phyloP scores from a whole-genome alignment of 805 yeast species.

The Candida dendrica region DNA sequence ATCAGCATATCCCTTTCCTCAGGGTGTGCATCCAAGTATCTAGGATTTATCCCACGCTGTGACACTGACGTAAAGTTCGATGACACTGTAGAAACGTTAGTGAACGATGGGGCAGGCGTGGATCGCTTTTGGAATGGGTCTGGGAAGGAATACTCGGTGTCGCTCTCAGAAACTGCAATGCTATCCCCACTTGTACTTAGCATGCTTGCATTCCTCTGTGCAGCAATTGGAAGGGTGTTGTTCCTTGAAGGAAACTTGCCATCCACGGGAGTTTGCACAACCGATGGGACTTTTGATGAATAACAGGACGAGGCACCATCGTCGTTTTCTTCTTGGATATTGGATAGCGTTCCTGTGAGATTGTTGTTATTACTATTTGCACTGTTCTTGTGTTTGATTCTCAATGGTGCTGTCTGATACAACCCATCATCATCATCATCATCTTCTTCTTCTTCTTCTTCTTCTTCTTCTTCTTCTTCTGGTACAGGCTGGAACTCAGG shows the following conservation, averaged over 20 bases:
- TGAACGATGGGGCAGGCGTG: conserved; percentile 24
- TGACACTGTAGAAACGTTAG: conserved; percentile 23
- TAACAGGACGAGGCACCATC: conserved; percentile 19
- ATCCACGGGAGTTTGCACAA: conserved; percentile 9
- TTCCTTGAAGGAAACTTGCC: background rate
- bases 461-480: background rate
- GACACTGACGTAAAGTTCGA: conserved; percentile 75
- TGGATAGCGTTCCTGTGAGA: background rate
- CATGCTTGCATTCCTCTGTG: no score
- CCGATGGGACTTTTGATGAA: conserved; percentile 16
- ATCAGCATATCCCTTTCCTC: conserved; percentile 8
- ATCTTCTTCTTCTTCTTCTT: background rate
- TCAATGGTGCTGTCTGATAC: background rate
- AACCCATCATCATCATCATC: background rate
- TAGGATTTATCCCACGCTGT: conserved; percentile 65
- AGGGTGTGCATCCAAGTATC: conserved; percentile 29
- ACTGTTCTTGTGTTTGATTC: background rate
- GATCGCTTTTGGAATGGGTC: conserved; percentile 18
- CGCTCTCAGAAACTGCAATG: conserved; percentile 1
- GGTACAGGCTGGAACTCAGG: background rate
- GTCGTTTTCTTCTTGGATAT: background rate
- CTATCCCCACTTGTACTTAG: background rate
- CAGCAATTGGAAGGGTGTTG: no score
- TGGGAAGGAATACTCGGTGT: conserved; percentile 11
- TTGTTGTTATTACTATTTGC: no score